Base-by-base conservation (phyloP, 2,329 filamentous ascomycete species). In the Ceratocystis diversiconidia region DNA sequence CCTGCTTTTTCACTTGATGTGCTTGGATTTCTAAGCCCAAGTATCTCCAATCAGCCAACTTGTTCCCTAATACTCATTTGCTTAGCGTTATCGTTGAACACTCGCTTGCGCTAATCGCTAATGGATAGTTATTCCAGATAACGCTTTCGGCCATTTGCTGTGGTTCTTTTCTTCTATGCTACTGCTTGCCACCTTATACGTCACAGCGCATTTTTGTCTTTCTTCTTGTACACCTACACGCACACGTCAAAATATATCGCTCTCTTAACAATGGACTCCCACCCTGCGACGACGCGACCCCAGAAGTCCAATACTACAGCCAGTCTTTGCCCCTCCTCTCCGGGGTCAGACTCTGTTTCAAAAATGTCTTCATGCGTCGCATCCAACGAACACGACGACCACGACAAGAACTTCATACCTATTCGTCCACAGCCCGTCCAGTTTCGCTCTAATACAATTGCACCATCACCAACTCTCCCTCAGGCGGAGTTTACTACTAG, bases 401-500 rank as follows among this genome's bases (percentile, higher is more conserved):
- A 52, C 22, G n/a, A 50, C 46, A 36, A 43, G 7, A 50, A 41
- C 15, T 52, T 48, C 19, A 32, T 61, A 28, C 44, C 50, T 62
- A 41, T 60, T 65, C 12, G 46, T 7, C 32, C 59, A 19, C 63
- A 65, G 44, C 63, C 64, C 30, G 61, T 65, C 8, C 64, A 64
- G 43, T 68, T 66, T 41, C 66, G 66, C 12, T 63, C 66, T 3
- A 66, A 63, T 22, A 69, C 69, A 12, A 70, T 68, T 44, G 61
- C 65, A 17, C 55, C 66, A 19, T 68, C 64, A 22, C 67, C 66
- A 8, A 65, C 69, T 17, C 57, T 67, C 3, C 62, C 62, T 3
- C 55, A 67, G 41, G 32, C 64, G 57, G 65, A 67, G 43, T 60
- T 66, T 61, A 50, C 69, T 62, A 62, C 72, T 22, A 65, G 70